Evolutionary conservation across 192 early-diverging fungal species (phyloP).

Genomic region (Coemansia sp.): DNA sequence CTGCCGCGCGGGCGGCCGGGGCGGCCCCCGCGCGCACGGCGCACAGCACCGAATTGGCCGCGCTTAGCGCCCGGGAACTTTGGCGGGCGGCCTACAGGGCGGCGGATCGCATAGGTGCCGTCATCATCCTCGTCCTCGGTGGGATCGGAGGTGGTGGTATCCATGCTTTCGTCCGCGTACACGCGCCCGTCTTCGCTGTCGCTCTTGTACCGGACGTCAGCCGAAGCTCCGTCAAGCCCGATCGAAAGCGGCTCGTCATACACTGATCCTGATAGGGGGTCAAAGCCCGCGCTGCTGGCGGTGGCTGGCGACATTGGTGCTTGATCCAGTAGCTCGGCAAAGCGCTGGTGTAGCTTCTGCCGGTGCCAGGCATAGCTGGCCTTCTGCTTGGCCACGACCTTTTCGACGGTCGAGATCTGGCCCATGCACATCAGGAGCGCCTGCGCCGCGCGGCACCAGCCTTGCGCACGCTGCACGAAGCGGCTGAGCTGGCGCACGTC

Average conservation of each 20-base stretch:
- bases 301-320: background rate
- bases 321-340: slow-evolving; percentile 9
- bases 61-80: background rate
- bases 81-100: slow-evolving; percentile 6
- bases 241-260: background rate
- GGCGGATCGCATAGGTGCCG: background rate
- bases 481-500: slow-evolving; percentile 46
- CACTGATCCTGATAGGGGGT: background rate
- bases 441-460: slow-evolving; percentile 41
- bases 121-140: slow-evolving; percentile 14
- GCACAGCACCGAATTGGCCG: background rate
- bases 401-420: slow-evolving; percentile 17
- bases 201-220: background rate
- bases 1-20: slow-evolving; percentile 1
- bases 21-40: background rate
- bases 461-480: slow-evolving; percentile 42
- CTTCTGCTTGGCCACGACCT: slow-evolving; percentile 17
- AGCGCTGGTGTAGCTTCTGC: slow-evolving; percentile 21
- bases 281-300: background rate
- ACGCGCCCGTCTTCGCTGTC: slow-evolving; percentile 6
- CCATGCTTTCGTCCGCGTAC: background rate
- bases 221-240: background rate
- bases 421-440: slow-evolving; percentile 35
- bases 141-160: background rate
- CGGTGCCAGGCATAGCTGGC: slow-evolving; percentile 32